Percentiles rank a stretch among this genome's conserved stretches.
These are phyloP conservation scores for Phytopythium mirpurense DNA, from an alignment of 352 stramenopile species.

Conservation along the genomic window DNA sequence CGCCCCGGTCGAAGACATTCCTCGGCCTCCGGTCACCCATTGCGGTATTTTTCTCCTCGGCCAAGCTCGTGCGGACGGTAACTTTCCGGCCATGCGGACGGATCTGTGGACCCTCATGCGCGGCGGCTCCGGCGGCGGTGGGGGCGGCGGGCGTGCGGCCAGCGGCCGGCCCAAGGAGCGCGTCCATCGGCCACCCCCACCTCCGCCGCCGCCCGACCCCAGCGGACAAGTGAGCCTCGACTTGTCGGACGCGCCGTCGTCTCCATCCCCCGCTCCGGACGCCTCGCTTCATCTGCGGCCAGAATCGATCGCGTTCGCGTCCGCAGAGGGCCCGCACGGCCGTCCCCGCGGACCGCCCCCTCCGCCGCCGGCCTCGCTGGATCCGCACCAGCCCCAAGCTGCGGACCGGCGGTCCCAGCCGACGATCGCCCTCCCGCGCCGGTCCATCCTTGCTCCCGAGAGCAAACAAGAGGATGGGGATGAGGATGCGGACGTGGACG, in stretches of 20 bases:
- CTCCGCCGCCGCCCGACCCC: background rate
- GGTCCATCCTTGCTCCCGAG: slow-evolving; percentile 24
- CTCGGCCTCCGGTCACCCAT: no score
- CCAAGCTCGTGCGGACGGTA: slow-evolving; percentile 1
- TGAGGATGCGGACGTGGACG: slow-evolving; percentile 14
- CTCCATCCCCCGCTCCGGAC: background rate
- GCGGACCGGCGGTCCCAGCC: background rate
- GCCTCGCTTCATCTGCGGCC: slow-evolving; percentile 4
- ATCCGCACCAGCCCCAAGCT: slow-evolving; percentile 1
- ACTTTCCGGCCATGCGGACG: slow-evolving; percentile 5
- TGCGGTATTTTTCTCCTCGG: background rate
- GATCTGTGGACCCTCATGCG: slow-evolving; percentile 8
- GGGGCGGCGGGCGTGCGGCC: background rate
- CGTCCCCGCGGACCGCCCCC: slow-evolving; percentile 11
- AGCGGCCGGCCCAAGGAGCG: background rate
- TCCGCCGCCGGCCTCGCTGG: slow-evolving; percentile 8
- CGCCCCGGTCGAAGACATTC: no score
- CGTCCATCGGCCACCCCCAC: background rate
- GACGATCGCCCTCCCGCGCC: slow-evolving; percentile 18
- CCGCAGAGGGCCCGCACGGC: background rate
- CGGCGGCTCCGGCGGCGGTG: background rate
- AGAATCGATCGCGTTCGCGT: slow-evolving; percentile 8
- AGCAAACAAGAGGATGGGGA: slow-evolving; percentile 12
- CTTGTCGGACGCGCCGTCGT: slow-evolving; percentile 1
- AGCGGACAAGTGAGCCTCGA: background rate